phyloP scores from a whole-genome alignment of 2,329 filamentous ascomycete species.

The Anthostomella pinea region DNA sequence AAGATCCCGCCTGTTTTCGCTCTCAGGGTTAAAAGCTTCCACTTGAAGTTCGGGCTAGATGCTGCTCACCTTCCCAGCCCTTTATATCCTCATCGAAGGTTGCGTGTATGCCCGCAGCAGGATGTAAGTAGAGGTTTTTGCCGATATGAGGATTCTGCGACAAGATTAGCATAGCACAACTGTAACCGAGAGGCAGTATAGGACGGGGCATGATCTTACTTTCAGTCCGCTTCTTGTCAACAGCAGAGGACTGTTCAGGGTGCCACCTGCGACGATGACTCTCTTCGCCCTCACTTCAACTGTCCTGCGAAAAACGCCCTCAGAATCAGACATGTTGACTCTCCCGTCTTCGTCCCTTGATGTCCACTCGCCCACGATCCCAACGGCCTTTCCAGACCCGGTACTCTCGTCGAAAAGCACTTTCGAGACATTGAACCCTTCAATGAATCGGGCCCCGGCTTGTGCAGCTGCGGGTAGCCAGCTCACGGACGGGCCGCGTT shows the following conservation, averaged over 20 bases:
- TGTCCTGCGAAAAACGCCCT: slow-evolving; percentile 52
- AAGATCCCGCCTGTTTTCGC: slow-evolving; percentile 78
- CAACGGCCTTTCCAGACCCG: slow-evolving; percentile 57
- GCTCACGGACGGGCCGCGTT: slow-evolving; percentile 66
- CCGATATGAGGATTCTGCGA: slow-evolving; percentile 74
- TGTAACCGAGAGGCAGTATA: background rate
- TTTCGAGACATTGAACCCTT: slow-evolving; percentile 60
- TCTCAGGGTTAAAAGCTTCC: background rate
- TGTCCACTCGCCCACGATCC: slow-evolving; percentile 73
- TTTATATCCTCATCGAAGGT: slow-evolving; percentile 68
- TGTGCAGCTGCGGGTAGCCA: slow-evolving; percentile 66
- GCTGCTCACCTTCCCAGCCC: slow-evolving; percentile 58
- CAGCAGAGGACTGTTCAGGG: slow-evolving; percentile 73
- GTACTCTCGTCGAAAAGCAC: slow-evolving; percentile 54
- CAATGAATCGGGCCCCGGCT: slow-evolving; percentile 65
- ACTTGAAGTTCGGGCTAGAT: background rate
- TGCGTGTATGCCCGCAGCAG: slow-evolving; percentile 57
- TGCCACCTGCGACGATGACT: slow-evolving; percentile 75
- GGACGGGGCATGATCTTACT: slow-evolving; percentile 36
- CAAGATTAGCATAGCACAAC: background rate
- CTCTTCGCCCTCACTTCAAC: slow-evolving; percentile 75
- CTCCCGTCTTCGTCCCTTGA: slow-evolving; percentile 64
- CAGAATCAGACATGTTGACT: slow-evolving; percentile 47
- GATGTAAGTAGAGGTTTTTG: slow-evolving; percentile 78
- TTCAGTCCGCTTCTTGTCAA: slow-evolving; percentile 75